A percentile compares a stretch with the other conserved stretches of the same genome.
These are phyloP conservation scores for Cystofilobasidium capitatum DNA, from an alignment of 768 basidiomycete species.

Conservation along the genomic window DNA sequence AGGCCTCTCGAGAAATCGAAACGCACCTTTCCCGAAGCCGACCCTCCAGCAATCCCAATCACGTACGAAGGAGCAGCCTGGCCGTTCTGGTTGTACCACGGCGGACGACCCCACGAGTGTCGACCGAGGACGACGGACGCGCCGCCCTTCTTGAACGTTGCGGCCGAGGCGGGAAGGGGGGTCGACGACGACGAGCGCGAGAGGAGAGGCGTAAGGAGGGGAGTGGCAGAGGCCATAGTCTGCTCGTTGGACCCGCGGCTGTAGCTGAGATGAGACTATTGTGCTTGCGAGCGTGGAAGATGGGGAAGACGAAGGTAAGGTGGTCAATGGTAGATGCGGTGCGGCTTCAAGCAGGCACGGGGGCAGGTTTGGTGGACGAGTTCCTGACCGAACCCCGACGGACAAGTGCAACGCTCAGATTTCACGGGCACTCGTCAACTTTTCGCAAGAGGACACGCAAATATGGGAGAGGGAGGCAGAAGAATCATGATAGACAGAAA, in stretches of 20 bases:
- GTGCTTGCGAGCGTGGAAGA: no score
- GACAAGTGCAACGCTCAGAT: no score
- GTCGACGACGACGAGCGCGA: background rate
- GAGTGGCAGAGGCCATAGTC: background rate
- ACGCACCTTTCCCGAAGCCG: constrained; percentile 42
- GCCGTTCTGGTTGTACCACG: constrained; percentile 42
- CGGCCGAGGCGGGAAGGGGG: background rate
- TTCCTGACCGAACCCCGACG: no score
- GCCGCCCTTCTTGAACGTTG: background rate
- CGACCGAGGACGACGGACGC: constrained; percentile 15
- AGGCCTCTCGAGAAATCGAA: background rate
- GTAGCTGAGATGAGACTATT: no score
- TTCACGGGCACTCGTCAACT: no score
- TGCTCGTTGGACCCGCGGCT: background rate
- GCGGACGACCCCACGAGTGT: constrained; percentile 31
- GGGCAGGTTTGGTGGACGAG: no score
- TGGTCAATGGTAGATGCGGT: no score
- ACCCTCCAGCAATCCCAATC: constrained; percentile 44
- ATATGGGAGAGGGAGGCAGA: background rate
- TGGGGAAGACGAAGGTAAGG: no score
- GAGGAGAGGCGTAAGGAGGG: background rate
- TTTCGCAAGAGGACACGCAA: no score
- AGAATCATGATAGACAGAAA: background rate
- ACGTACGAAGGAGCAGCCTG: constrained; percentile 40
- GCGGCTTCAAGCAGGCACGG: no score